Conservation (phyloP, 2,329 filamentous ascomycete species). For the Lachnellula cervina region DNA sequence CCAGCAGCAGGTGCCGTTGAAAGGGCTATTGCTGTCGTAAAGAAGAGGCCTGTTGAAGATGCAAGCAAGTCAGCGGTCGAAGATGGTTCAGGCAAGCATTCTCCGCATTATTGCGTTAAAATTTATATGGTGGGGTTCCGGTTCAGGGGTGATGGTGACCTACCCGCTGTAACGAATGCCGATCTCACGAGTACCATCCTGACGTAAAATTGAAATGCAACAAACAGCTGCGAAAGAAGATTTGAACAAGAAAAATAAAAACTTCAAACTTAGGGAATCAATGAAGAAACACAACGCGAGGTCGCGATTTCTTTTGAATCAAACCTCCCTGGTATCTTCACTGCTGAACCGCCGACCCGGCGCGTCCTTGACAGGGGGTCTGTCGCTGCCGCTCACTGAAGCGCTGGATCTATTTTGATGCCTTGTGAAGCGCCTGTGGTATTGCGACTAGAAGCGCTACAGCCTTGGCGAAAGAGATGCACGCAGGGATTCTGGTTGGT, state of each 20-base stretch:
- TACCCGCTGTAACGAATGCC: constrained; percentile 13
- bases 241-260: background rate
- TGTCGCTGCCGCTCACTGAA: background rate
- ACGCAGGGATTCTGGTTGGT: background rate
- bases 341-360: background rate
- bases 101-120: background rate
- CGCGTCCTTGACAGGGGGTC: background rate
- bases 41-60: constrained; percentile 7
- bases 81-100: background rate
- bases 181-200: constrained; percentile 15
- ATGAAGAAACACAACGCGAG: background rate
- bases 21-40: constrained; percentile 9
- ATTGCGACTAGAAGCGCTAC: background rate
- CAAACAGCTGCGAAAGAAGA: background rate
- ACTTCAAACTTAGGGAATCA: too few species aligned
- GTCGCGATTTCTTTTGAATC: background rate
- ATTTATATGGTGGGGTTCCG: too few species aligned
- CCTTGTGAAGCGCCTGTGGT: background rate
- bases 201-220: background rate
- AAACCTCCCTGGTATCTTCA: too few species aligned
- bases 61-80: constrained; percentile 1
- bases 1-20: constrained; percentile 38
- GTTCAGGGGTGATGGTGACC: background rate
- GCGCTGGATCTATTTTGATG: background rate
- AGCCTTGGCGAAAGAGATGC: background rate